A percentile compares a stretch with the other conserved stretches of the same genome.
phyloP scores from a whole-genome alignment of 2,329 filamentous ascomycete genomes.

The Xylariaceae sp. region DNA sequence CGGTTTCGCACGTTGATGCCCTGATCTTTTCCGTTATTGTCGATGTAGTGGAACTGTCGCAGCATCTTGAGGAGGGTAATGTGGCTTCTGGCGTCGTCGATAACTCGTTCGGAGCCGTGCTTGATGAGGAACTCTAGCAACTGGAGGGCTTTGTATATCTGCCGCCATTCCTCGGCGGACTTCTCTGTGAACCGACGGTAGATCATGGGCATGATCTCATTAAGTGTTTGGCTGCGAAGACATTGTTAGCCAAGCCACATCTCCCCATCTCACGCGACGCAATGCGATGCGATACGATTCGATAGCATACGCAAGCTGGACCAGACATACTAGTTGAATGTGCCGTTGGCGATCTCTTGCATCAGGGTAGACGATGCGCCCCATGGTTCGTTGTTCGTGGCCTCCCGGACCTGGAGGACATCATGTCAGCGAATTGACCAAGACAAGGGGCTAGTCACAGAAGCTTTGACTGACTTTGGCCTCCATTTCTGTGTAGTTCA shows the following conservation, averaged over 20 bases:
- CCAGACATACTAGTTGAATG: constrained; percentile 85
- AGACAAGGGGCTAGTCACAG: not conserved
- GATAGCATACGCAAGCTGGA: not conserved
- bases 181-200: constrained; percentile 99
- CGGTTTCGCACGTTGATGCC: constrained; percentile 96
- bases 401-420: constrained; percentile 72
- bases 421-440: constrained; percentile 3
- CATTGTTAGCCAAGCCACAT: constrained; percentile 1
- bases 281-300: not conserved
- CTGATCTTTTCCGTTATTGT: constrained; percentile 95
- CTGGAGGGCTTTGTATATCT: constrained; percentile 98
- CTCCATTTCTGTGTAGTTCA: constrained; percentile 98
- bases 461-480: constrained; percentile 45
- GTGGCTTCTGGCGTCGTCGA: constrained; percentile 93
- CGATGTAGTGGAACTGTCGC: constrained; percentile 95
- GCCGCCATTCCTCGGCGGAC: constrained; percentile 94
- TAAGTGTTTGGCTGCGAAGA: constrained; percentile 72
- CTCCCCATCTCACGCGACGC: not conserved
- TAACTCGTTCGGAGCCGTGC: constrained; percentile 94
- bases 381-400: constrained; percentile 99
- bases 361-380: constrained; percentile 77
- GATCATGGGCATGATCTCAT: constrained; percentile 99
- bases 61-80: constrained; percentile 96
- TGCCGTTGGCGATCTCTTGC: constrained; percentile 97
- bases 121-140: constrained; percentile 96